A percentile compares a stretch with the other conserved stretches of the same genome.
Conservation (phyloP, 2,329 filamentous ascomycete genomes). For the Hymenoscyphus fructigenus region DNA sequence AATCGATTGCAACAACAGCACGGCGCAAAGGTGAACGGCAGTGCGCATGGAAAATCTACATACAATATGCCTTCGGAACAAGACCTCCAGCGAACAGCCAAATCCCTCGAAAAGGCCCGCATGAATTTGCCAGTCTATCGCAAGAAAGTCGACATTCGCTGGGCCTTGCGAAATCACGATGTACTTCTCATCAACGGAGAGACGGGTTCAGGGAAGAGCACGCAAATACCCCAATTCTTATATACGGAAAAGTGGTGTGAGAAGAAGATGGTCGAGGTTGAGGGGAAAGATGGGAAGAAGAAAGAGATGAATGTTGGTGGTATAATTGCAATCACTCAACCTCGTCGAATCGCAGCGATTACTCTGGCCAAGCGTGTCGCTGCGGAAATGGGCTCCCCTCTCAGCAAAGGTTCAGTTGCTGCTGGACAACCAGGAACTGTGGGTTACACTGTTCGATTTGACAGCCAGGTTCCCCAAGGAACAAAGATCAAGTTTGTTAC, state of each 20-base stretch:
- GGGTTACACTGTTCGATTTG: slow-evolving; percentile 93
- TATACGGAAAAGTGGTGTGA: slow-evolving; percentile 77
- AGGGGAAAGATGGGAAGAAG: slow-evolving; percentile 33
- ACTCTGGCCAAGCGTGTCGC: slow-evolving; percentile 86
- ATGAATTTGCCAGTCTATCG: slow-evolving; percentile 35
- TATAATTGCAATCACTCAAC: slow-evolving; percentile 91
- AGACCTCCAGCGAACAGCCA: slow-evolving; percentile 24
- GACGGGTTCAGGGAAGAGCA: slow-evolving; percentile 95
- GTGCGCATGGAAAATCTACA: slow-evolving; percentile 1
- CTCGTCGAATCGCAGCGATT: slow-evolving; percentile 88
- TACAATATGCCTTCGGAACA: slow-evolving; percentile 12
- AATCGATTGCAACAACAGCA: slow-evolving; percentile 26
- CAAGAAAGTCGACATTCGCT: slow-evolving; percentile 32
- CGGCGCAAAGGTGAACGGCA: slow-evolving; percentile 10
- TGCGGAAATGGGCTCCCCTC: slow-evolving; percentile 70
- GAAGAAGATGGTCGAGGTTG: slow-evolving; percentile 53
- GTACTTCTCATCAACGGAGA: slow-evolving; percentile 87
- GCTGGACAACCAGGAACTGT: slow-evolving; percentile 53
- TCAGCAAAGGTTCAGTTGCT: slow-evolving; percentile 52
- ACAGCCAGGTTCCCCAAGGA: slow-evolving; percentile 78
- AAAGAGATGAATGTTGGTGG: slow-evolving; percentile 62
- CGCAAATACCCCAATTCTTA: slow-evolving; percentile 91
- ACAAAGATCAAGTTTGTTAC: slow-evolving; percentile 91
- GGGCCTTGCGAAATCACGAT: slow-evolving; percentile 44
- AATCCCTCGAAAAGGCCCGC: slow-evolving; percentile 28